Evolutionary conservation across 805 yeast species (phyloP), one percentile per base, ranked within the genome.

Genomic region (Hanseniaspora valbyensis): DNA sequence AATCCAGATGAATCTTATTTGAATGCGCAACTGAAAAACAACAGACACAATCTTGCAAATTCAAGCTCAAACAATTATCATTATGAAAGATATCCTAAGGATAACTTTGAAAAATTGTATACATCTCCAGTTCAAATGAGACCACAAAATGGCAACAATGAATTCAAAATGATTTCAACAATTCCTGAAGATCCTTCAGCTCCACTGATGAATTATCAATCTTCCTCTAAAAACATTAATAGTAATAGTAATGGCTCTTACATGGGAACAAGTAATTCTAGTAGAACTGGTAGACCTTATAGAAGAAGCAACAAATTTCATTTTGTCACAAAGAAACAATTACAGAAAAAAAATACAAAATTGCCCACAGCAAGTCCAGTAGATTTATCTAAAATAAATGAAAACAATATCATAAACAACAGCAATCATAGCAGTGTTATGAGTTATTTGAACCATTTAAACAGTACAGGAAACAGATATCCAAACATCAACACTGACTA

Each of bases 361-460:
- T 9, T 18, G 24, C 14, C 38, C 29, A 8, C 44, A 36, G 14
- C 24, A 26, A 12, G 33, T 4, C 29, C 36, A 24, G 29, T 25
- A 2, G 38, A 12, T 19, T 14, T 2, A 22, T n/a, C 42, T 12
- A 44, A 45, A 5, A 34, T 30, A 3, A 34, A 30, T 24, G 21
- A 16, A 38, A 45, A 45, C 24, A 41, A 42, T 16, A 45, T 45
- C 3, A 19, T 45, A 13, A 45, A 45, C 33, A 45, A 45, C 44
- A 45, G 41, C 33, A 45, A 45, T 22, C 39, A 45, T 19, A 40
- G 16, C 3, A 45, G 50, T 30, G 50, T 45, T 18, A 45, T 45
- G 44, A 40, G 44, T 10, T 45, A 45, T 30, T 30, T 45, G 39
- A 45, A 45, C 25, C 50, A 45, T 24, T 32, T 45, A 21, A 45